These are phyloP conservation scores for Hemileia vastatrix DNA, from an alignment of 1,284 basidiomycete species.

Conservation along the genomic window DNA sequence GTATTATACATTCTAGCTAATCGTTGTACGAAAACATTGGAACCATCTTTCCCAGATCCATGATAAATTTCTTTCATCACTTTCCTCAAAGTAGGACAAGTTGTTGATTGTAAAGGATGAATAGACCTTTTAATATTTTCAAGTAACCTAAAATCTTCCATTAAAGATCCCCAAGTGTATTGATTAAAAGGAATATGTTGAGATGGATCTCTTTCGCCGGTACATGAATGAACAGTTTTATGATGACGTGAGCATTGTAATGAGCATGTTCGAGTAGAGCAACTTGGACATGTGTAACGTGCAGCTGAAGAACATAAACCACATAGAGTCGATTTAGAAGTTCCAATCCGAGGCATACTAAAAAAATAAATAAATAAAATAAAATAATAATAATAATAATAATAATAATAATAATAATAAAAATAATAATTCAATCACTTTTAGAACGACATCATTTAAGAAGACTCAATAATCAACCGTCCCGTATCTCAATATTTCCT, in stretches of 20 bases:
- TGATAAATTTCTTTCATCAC: not conserved
- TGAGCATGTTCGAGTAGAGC: constrained; percentile 11
- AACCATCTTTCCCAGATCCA: too few relatives aligned
- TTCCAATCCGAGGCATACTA: too few relatives aligned
- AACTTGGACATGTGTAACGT: constrained; percentile 21
- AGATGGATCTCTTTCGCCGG: constrained; percentile 14
- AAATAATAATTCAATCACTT: too few relatives aligned
- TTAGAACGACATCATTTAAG: too few relatives aligned
- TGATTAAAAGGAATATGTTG: constrained; percentile 9
- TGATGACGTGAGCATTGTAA: constrained; percentile 12
- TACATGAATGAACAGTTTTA: not conserved
- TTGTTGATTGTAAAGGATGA: not conserved
- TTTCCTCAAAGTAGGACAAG: not conserved
- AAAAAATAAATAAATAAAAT: too few relatives aligned
- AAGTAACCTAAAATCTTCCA: constrained; percentile 21
- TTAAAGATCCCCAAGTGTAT: constrained; percentile 19
- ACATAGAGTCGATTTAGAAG: too few relatives aligned
- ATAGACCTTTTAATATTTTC: constrained; percentile 10
- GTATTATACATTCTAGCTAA: constrained; percentile 5
- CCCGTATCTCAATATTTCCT: too few relatives aligned
- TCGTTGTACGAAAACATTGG: too few relatives aligned
- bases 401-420: too few relatives aligned
- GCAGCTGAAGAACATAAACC: too few relatives aligned
- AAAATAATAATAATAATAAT: too few relatives aligned
- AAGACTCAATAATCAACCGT: too few relatives aligned